Evolutionary conservation across 106 monocot genomes (phyloP).

Genomic region (Chionographis japonica): DNA sequence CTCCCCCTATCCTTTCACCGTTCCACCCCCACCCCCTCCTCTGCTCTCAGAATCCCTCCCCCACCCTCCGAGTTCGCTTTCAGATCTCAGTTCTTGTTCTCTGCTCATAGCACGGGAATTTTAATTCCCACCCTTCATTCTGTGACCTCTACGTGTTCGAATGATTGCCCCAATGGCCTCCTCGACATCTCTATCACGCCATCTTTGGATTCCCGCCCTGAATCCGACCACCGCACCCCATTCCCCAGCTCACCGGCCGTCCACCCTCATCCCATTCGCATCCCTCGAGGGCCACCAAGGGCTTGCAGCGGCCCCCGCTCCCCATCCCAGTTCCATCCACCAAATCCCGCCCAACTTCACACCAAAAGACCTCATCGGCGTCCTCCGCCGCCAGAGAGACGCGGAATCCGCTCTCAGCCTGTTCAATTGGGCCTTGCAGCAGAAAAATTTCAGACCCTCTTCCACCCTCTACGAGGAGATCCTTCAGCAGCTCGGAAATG

Average conservation of each 20-base stretch:
- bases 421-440: slow-evolving; percentile 44
- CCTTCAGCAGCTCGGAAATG: slow-evolving; percentile 59
- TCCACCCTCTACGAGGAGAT: slow-evolving; percentile 51
- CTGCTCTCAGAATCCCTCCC: too few relatives aligned
- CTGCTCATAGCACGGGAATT: too few relatives aligned
- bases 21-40: too few relatives aligned
- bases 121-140: not conserved
- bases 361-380: slow-evolving; percentile 51
- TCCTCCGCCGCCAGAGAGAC: slow-evolving; percentile 61
- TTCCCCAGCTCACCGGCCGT: not conserved
- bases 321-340: slow-evolving; percentile 2
- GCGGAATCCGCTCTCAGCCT: slow-evolving; percentile 33
- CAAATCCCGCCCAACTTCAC: slow-evolving; percentile 46
- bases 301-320: slow-evolving; percentile 4
- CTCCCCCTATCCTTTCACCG: too few relatives aligned
- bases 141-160: slow-evolving; percentile 15
- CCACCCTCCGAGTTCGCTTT: too few relatives aligned
- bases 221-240: slow-evolving; percentile 2
- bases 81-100: too few relatives aligned
- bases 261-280: slow-evolving; percentile 3
- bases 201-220: slow-evolving; percentile 11
- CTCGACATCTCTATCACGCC: slow-evolving; percentile 17
- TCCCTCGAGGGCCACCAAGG: slow-evolving; percentile 9
- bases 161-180: slow-evolving; percentile 55
- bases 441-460: slow-evolving; percentile 27